These are phyloP conservation scores for Psilocybe cyanescens DNA, from an alignment of 768 basidiomycete genomes.

Conservation along the genomic window DNA sequence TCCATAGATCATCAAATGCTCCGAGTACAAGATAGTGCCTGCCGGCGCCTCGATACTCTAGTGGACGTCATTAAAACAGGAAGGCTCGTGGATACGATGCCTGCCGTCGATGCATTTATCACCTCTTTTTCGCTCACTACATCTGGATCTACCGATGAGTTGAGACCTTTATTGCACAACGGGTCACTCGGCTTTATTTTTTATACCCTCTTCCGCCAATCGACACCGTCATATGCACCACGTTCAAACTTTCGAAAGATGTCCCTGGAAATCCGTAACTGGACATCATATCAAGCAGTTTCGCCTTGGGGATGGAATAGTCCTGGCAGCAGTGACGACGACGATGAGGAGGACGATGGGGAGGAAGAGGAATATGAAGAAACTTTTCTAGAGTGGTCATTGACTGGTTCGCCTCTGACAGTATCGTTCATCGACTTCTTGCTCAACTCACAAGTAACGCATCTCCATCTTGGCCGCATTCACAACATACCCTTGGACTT, in stretches of 20 bases:
- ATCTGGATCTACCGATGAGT: background rate
- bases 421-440: background rate
- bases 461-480: background rate
- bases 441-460: background rate
- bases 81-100: background rate
- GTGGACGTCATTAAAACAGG: background rate
- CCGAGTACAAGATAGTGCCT: background rate
- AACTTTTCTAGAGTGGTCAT: background rate
- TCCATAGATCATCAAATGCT: background rate
- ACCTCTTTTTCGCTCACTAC: background rate
- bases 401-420: background rate
- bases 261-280: background rate
- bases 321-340: background rate
- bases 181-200: background rate
- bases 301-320: background rate
- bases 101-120: background rate
- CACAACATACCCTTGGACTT: background rate
- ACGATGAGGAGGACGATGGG: background rate
- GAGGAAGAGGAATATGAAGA: background rate
- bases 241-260: background rate
- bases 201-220: background rate
- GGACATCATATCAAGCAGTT: background rate
- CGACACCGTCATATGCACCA: background rate
- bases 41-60: background rate
- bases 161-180: background rate